Percentiles rank a stretch among this genome's conserved stretches.
Conservation (phyloP, 2,329 filamentous ascomycete genomes). For the Claviceps capensis region DNA sequence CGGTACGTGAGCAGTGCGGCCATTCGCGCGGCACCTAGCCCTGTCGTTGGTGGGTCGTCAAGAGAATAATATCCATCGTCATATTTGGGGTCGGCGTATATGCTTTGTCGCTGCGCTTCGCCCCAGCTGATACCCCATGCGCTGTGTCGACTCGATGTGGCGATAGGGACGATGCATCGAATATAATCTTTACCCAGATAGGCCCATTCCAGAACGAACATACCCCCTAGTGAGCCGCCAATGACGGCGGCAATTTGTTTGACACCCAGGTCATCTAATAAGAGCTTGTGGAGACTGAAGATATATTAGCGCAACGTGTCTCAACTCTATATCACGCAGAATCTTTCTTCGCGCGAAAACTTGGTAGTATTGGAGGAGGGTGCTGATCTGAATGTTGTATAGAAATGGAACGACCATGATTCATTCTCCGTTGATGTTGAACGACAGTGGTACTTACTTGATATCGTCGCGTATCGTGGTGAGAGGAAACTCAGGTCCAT, state of each 20-base stretch:
- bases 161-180: conserved; percentile 66
- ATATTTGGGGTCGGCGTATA: conserved; percentile 97
- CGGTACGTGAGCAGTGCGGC: conserved; percentile 90
- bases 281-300: conserved; percentile 60
- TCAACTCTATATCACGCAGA: background rate
- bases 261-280: conserved; percentile 70
- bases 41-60: conserved; percentile 71
- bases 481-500: conserved; percentile 91
- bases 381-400: background rate
- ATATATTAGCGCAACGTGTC: conserved; percentile 7
- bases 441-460: conserved; percentile 42
- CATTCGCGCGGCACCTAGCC: conserved; percentile 91
- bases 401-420: background rate
- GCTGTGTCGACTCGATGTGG: conserved; percentile 71
- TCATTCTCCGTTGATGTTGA: background rate
- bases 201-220: conserved; percentile 84
- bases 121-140: conserved; percentile 90
- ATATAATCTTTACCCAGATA: conserved; percentile 85
- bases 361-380: background rate
- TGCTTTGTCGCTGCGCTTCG: conserved; percentile 78
- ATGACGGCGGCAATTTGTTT: conserved; percentile 66
- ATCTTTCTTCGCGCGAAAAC: background rate
- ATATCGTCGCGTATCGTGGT: conserved; percentile 95
- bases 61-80: conserved; percentile 92
- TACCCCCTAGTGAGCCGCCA: conserved; percentile 76